phyloP scores from a whole-genome alignment of 768 basidiomycete species.

The Steccherinum ochraceum region DNA sequence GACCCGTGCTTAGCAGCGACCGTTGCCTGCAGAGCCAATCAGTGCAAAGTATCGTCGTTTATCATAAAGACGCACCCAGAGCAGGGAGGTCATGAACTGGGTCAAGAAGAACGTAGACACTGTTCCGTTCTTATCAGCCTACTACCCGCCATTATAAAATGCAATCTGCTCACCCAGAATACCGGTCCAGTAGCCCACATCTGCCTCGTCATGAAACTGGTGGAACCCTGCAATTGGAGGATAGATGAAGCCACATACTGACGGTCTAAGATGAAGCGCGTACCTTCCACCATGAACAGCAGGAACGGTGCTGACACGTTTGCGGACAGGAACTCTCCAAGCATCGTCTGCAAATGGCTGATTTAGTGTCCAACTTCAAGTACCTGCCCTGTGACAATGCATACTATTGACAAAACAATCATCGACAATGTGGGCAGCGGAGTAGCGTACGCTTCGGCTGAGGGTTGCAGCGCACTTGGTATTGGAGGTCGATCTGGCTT shows the following conservation, averaged over 20 bases:
- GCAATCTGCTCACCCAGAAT: conserved; percentile 55
- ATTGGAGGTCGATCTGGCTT: conserved; percentile 57
- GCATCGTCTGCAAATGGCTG: conserved; percentile 58
- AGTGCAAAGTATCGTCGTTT: conserved; percentile 3
- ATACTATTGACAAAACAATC: conserved; percentile 86
- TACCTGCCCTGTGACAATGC: conserved; percentile 20
- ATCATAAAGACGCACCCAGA: conserved; percentile 59
- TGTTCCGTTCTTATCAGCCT: conserved; percentile 18
- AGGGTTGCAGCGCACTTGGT: conserved; percentile 61
- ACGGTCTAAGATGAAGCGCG: conserved; percentile 13
- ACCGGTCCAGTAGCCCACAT: conserved; percentile 87
- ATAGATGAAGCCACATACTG: conserved; percentile 18
- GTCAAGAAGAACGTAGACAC: conserved; percentile 88
- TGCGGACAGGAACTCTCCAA: conserved; percentile 91
- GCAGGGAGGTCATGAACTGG: conserved; percentile 89
- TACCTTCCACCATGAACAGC: conserved; percentile 91
- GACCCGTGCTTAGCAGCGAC: conserved; percentile 88
- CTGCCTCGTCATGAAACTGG: conserved; percentile 69
- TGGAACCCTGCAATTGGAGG: conserved; percentile 46
- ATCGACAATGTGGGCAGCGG: conserved; percentile 85
- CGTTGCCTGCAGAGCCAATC: conserved; percentile 57
- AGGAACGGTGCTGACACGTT: conserved; percentile 91
- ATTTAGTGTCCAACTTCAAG: neutral
- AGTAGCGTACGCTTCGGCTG: conserved; percentile 63
- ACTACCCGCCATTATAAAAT: no score